These are phyloP conservation scores for Yamadazyma buinensis DNA, from an alignment of 1,139 yeast species.

Conservation along the genomic window DNA sequence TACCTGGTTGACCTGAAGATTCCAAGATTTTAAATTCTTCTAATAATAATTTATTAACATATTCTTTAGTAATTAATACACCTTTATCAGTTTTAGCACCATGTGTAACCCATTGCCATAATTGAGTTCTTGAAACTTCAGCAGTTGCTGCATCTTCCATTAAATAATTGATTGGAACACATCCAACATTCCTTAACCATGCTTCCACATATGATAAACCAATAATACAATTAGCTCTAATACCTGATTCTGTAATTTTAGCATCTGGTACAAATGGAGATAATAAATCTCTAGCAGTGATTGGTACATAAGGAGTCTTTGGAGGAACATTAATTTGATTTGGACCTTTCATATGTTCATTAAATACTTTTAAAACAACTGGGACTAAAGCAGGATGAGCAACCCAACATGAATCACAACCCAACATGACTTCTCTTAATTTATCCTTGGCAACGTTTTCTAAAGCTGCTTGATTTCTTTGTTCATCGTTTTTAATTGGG, in stretches of 20 bases:
- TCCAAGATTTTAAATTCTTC: conserved; percentile 62
- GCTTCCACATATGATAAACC: conserved; percentile 80
- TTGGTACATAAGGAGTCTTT: conserved; percentile 39
- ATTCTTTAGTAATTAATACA: conserved; percentile 53
- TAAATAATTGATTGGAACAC: conserved; percentile 77
- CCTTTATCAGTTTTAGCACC: conserved; percentile 62
- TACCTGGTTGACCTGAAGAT: conserved; percentile 45
- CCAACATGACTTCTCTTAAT: conserved; percentile 69
- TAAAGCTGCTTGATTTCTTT: conserved; percentile 64
- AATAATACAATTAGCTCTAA: conserved; percentile 65
- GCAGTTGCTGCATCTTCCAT: conserved; percentile 92
- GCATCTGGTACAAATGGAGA: conserved; percentile 68
- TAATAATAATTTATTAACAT: conserved; percentile 50
- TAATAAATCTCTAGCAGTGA: conserved; percentile 66
- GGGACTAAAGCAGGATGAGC: conserved; percentile 79
- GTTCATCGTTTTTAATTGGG: conserved; percentile 67
- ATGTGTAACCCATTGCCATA: conserved; percentile 84
- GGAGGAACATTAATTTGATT: conserved; percentile 71
- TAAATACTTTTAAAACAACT: conserved; percentile 71
- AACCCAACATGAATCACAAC: conserved; percentile 82
- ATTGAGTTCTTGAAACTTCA: conserved; percentile 77
- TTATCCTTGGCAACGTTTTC: conserved; percentile 70
- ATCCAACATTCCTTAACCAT: conserved; percentile 76
- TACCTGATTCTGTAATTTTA: conserved; percentile 65
- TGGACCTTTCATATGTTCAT: conserved; percentile 80